These are phyloP conservation scores for Kluyveromyces lactis DNA, from an alignment of 805 yeast genomes.

Conservation along the genomic window DNA sequence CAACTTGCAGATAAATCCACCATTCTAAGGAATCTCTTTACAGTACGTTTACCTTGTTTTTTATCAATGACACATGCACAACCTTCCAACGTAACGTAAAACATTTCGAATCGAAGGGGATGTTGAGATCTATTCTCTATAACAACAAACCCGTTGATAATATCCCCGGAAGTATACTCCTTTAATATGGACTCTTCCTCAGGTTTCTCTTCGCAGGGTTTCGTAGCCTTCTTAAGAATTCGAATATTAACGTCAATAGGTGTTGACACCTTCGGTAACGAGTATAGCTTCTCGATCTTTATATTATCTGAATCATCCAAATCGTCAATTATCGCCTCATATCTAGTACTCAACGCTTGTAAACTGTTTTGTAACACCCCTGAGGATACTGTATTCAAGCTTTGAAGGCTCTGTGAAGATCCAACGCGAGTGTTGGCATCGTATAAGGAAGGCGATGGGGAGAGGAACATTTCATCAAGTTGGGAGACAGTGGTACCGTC, in stretches of 20 bases:
- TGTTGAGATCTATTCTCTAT: constrained; percentile 39
- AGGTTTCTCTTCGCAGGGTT: constrained; percentile 34
- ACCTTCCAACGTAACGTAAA: constrained; percentile 44
- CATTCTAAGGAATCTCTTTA: constrained; percentile 49
- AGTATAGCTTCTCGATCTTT: constrained; percentile 44
- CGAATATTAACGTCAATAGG: constrained; percentile 42
- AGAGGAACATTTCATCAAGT: background rate
- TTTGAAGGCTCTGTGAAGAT: constrained; percentile 1
- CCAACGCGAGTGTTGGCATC: background rate
- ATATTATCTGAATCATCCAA: constrained; percentile 35
- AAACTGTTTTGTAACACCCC: constrained; percentile 1
- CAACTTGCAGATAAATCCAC: constrained; percentile 48
- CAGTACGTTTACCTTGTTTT: constrained; percentile 27
- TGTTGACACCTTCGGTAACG: constrained; percentile 36
- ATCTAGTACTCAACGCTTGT: constrained; percentile 7
- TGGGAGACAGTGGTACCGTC: constrained; percentile 1
- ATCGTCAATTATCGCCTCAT: constrained; percentile 24
- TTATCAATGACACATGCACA: constrained; percentile 27
- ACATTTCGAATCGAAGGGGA: constrained; percentile 53
- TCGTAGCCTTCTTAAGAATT: constrained; percentile 44
- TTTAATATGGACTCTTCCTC: constrained; percentile 40
- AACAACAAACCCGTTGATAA: constrained; percentile 49
- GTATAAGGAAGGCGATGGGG: no score
- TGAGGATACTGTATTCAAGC: background rate
- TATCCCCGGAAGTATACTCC: constrained; percentile 64